These are phyloP conservation scores for Hemerocallis citrina DNA, from an alignment of 106 monocot genomes.

Conservation along the genomic window DNA sequence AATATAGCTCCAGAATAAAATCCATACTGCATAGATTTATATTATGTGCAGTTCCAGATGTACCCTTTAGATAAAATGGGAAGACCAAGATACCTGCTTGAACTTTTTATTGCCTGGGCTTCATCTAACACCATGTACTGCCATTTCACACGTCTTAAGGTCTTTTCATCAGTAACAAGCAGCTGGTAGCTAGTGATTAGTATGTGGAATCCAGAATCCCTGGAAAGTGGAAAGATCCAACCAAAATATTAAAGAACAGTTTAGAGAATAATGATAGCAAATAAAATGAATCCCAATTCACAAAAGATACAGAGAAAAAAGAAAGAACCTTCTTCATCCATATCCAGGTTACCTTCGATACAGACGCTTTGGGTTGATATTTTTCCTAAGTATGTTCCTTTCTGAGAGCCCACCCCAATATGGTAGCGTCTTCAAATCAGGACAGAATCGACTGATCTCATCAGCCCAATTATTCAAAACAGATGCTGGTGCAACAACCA, in stretches of 20 bases:
- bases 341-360: constrained; percentile 50
- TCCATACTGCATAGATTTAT: no score
- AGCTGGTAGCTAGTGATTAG: constrained; percentile 83
- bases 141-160: constrained; percentile 69
- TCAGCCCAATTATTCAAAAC: constrained; percentile 83
- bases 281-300: background rate
- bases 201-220: constrained; percentile 77
- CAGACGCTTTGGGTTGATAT: constrained; percentile 66
- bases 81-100: constrained; percentile 56
- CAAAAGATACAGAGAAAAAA: background rate
- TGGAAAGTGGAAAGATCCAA: constrained; percentile 6
- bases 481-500: constrained; percentile 82
- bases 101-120: constrained; percentile 90
- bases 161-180: constrained; percentile 72
- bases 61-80: constrained; percentile 11
- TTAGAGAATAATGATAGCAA: no score
- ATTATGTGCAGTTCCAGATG: background rate
- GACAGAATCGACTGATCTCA: constrained; percentile 84
- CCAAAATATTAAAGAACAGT: background rate
- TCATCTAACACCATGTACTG: constrained; percentile 93
- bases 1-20: no score
- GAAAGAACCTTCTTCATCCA: no score
- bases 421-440: constrained; percentile 81
- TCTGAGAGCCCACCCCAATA: constrained; percentile 71
- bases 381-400: constrained; percentile 56